Evolutionary conservation across 2,329 filamentous ascomycete species (phyloP).

Genomic region (Ophiosphaerella herpotricha): DNA sequence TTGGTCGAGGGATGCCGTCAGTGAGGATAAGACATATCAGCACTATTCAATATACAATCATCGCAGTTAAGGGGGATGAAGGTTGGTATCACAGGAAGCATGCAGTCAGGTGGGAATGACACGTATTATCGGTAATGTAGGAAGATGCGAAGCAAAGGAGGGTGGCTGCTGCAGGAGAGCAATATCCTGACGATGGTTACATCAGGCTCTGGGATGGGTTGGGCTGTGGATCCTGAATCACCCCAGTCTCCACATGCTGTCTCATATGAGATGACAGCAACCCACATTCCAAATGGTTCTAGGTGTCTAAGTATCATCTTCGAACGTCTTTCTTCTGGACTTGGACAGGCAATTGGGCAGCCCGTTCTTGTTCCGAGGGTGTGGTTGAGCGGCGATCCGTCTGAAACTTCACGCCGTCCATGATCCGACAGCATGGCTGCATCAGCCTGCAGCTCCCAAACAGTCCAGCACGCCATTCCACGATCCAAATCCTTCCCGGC

Average conservation of each 20-base stretch:
- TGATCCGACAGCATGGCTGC: constrained; percentile 8
- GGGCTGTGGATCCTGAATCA: too few relatives aligned
- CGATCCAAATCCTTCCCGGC: not conserved
- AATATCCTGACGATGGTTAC: not conserved
- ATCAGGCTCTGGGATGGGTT: not conserved
- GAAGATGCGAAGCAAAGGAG: not conserved
- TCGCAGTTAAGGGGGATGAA: not conserved
- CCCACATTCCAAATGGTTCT: too few relatives aligned
- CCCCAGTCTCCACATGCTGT: too few relatives aligned
- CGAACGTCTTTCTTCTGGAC: too few relatives aligned
- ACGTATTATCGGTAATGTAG: not conserved
- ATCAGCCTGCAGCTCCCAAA: not conserved
- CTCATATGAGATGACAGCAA: not conserved
- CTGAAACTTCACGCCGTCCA: not conserved
- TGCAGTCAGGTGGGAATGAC: too few relatives aligned
- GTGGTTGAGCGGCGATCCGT: constrained; percentile 8
- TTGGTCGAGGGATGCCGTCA: not conserved
- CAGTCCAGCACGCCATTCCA: not conserved
- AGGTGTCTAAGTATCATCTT: too few relatives aligned
- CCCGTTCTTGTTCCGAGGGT: constrained; percentile 4
- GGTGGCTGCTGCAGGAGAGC: not conserved
- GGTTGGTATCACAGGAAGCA: too few relatives aligned
- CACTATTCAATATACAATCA: not conserved
- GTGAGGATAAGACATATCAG: not conserved
- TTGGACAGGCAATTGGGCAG: too few relatives aligned